Percentiles rank a stretch among this genome's conserved stretches.
Evolutionary conservation across 2,329 filamentous ascomycete genomes (phyloP).

Genomic region (Aureobasidium sp.): DNA sequence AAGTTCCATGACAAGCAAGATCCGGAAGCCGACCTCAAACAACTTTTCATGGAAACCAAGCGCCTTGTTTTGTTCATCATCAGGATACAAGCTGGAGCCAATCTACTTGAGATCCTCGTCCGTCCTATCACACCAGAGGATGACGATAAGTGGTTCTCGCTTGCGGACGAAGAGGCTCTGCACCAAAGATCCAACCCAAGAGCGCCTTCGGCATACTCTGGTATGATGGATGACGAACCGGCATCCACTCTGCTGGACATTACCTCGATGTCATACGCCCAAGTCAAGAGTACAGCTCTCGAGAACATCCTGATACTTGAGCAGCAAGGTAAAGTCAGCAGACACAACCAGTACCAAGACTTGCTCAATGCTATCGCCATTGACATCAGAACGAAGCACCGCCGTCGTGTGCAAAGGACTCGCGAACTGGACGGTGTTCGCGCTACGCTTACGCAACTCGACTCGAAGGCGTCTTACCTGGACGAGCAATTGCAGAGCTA

Average conservation of each 20-base stretch:
- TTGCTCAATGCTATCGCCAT: conserved; percentile 95
- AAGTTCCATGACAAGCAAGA: conserved; percentile 88
- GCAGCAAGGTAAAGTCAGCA: conserved; percentile 70
- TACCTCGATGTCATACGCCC: conserved; percentile 79
- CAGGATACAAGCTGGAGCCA: conserved; percentile 82
- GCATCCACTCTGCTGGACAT: conserved; percentile 63
- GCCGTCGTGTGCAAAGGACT: conserved; percentile 82
- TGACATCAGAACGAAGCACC: conserved; percentile 95
- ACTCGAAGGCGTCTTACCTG: conserved; percentile 83
- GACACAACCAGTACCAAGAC: conserved; percentile 90
- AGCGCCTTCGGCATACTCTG: conserved; percentile 17
- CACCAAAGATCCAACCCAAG: conserved; percentile 37
- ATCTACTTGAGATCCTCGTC: conserved; percentile 90
- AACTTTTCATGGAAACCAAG: conserved; percentile 97
- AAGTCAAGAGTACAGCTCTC: conserved; percentile 85
- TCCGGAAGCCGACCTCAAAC: conserved; percentile 84
- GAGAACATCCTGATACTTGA: conserved; percentile 92
- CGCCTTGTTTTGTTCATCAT: conserved; percentile 97
- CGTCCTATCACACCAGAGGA: conserved; percentile 83
- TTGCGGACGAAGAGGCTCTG: conserved; percentile 74
- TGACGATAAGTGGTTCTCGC: conserved; percentile 74
- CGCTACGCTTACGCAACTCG: conserved; percentile 65
- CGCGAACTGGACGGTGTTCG: conserved; percentile 81
- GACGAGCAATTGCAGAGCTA: conserved; percentile 96
- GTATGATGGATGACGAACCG: conserved; percentile 18